These are phyloP conservation scores for Boletellus ananas DNA, from an alignment of 768 basidiomycete species.

Conservation along the genomic window DNA sequence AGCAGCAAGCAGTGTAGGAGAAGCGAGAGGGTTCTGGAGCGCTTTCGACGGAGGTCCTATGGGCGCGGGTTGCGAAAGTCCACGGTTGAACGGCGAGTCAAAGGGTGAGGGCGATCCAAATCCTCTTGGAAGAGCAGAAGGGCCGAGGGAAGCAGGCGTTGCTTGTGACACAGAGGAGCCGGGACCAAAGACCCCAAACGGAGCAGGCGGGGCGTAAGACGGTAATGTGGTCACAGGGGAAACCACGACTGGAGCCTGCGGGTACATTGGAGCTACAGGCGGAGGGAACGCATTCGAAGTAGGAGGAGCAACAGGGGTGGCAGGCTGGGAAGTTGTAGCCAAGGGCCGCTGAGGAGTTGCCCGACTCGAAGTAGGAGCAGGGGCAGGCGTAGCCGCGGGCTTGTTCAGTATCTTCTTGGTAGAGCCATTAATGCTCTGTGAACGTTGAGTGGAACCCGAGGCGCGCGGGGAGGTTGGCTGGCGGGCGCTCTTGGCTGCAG, in stretches of 20 bases:
- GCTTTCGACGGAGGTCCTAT: slow-evolving; percentile 53
- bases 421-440: slow-evolving; percentile 43
- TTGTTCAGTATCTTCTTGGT: slow-evolving; percentile 66
- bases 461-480: slow-evolving; percentile 50
- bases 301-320: slow-evolving; percentile 38
- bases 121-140: slow-evolving; percentile 51
- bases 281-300: slow-evolving; percentile 39
- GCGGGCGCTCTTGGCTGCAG: slow-evolving; percentile 44
- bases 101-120: slow-evolving; percentile 52
- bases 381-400: slow-evolving; percentile 29
- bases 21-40: slow-evolving; percentile 33
- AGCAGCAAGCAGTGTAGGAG: slow-evolving; percentile 41
- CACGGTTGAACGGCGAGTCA: slow-evolving; percentile 47
- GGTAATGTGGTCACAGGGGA: slow-evolving; percentile 46
- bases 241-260: slow-evolving; percentile 39
- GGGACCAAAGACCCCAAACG: slow-evolving; percentile 48
- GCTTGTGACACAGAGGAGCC: slow-evolving; percentile 43
- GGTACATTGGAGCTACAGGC: slow-evolving; percentile 47
- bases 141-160: slow-evolving; percentile 45
- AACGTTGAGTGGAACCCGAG: slow-evolving; percentile 46
- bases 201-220: slow-evolving; percentile 50
- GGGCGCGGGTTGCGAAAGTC: slow-evolving; percentile 41
- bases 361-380: slow-evolving; percentile 33
- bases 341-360: slow-evolving; percentile 36
- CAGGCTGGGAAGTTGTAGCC: slow-evolving; percentile 40